Evolutionary conservation across 305 asterid species (phyloP), one percentile per base, ranked within the genome.

Genomic region (Coffea humblotiana): DNA sequence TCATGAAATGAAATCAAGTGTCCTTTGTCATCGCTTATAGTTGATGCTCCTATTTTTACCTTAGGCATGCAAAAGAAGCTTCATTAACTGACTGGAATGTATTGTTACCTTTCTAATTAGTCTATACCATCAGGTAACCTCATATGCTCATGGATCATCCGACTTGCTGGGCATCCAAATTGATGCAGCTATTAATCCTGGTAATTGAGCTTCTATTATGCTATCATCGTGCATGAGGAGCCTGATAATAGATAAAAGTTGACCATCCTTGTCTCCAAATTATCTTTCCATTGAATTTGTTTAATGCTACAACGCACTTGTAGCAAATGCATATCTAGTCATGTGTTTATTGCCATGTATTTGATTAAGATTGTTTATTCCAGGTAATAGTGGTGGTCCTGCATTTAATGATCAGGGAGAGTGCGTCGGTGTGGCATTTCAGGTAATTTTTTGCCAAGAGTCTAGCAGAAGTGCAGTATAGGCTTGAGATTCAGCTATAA

Each of bases 331-430:
- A 29, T 4, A 32, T 12, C 35, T 29, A 74, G 21, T 75, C 60
- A 18, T 74, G 27, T 8, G n/a, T 21, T 2, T 69, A 40, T n/a
- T 67, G 12, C 21, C 54, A 68, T 6, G 15, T 47, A 25, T 25
- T 1, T n/a, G 25, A 27, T 9, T 63, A 60, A 56, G 19, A 7
- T 25, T 54, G 58, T 32, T 48, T 78, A 54, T 76, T 85, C 79
- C 81, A 96, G 99, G 99, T 86, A 96, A 96, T 84, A 96, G 99
- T 78, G 99, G 99, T 4, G 98, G 99, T 78, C 99, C 99, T 79
- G 99, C 99, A 73, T 96, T 96, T 91, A 96, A 96, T 79, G 97
- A 92, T 76, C 83, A 87, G 79, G 99, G 99, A 83, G 97, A 96
- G 91, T 96, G 99, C 90, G 92, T 94, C 71, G 98, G 99, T 48